Evolutionary conservation across 306 rosid genomes (phyloP), one percentile per base, ranked within the genome.

Genomic region (Chamaecrista fasciculata): DNA sequence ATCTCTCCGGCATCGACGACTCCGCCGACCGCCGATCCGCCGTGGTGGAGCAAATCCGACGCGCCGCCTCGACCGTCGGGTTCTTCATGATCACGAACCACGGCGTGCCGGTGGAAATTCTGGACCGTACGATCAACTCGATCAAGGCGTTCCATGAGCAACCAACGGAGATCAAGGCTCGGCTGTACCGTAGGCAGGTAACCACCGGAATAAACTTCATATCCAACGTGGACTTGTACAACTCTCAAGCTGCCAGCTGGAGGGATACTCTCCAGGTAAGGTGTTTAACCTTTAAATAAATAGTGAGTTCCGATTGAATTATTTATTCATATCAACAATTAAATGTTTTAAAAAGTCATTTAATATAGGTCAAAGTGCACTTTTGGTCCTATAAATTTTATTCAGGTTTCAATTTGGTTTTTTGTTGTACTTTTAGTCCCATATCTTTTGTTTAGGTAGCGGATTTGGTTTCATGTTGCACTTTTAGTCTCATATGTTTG

Each of bases 181-280:
- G 34, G 62, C 78, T 80, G 80, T 86, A 89, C 55, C 64, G 82
- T 0, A 76, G 84, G 56, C 80, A 79, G 3, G 4, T 20, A 4
- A n/a, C 39, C 2, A 66, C 60, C 9, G 78, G 85, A 12, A 82
- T 65, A 16, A 74, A 80, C 14, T 85, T 71, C 43, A 43, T 82
- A 6, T 84, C 87, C 6, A 79, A 86, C 62, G 86, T 80, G n/a
- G 86, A 83, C 19, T 74, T 85, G 15, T 78, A 75, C 42, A 46
- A 51, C 20, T 76, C 57, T 16, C 74, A 53, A 25, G 80, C 96
- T 26, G 96, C 95, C 62, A 85, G 91, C 79, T 92, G 96, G 97
- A 82, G 92, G 16, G 97, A 91, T 69, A 86, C 91, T 2, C 42
- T 88, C 11, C 83, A 79, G 79, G 9, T 89, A 3, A 79, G 73